Conservation (phyloP, 78 protist genomes). For the Creolimax fragrantissima region DNA sequence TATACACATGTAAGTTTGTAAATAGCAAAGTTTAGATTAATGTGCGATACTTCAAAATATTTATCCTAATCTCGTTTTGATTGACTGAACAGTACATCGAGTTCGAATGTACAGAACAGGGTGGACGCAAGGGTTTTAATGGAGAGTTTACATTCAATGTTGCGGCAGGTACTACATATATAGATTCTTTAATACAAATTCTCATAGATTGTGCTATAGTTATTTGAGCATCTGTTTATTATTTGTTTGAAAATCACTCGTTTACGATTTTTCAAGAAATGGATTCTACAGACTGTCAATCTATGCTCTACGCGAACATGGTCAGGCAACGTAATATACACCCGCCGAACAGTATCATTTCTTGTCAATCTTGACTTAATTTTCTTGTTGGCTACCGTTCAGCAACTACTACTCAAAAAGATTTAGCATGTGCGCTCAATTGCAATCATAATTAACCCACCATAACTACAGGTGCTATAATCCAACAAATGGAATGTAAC, state of each 20-base stretch:
- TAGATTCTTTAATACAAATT: background rate
- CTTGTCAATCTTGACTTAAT: background rate
- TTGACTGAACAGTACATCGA: background rate
- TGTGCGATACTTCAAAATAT: too few relatives aligned
- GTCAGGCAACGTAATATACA: background rate
- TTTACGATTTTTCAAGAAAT: background rate
- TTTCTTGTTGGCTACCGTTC: background rate
- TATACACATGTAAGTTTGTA: too few relatives aligned
- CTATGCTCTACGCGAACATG: background rate
- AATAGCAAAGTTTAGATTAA: too few relatives aligned
- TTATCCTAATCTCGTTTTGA: too few relatives aligned
- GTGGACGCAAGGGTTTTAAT: background rate
- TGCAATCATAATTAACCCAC: background rate
- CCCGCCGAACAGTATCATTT: background rate
- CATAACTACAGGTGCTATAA: background rate
- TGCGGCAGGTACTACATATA: background rate
- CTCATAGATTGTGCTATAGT: background rate
- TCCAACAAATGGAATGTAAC: background rate
- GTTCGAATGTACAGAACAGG: background rate
- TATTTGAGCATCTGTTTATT: background rate
- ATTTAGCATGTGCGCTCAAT: background rate
- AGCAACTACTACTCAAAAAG: background rate
- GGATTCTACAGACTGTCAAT: background rate
- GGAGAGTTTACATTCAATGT: background rate
- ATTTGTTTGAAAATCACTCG: background rate